phyloP scores from a whole-genome alignment of 257 asterid species.

The Misopates orontium region DNA sequence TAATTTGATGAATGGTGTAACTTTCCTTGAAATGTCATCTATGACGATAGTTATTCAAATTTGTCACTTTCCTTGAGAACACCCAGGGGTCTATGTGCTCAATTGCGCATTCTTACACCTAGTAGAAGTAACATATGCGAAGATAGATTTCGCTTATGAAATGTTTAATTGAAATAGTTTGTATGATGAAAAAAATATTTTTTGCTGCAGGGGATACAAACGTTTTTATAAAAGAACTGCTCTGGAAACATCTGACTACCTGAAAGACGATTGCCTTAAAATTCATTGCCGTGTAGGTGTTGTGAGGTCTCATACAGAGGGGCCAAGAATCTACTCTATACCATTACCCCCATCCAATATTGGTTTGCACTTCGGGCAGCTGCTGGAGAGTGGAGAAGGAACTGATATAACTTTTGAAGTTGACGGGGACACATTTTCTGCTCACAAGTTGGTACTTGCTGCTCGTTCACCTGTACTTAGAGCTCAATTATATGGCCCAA shows the following conservation, averaged over 20 bases:
- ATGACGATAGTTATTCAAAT: too few species aligned
- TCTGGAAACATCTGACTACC: slow-evolving; percentile 58
- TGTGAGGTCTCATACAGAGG: slow-evolving; percentile 43
- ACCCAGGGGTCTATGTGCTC: too few species aligned
- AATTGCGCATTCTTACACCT: too few species aligned
- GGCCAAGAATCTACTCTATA: slow-evolving; percentile 76
- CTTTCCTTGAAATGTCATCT: too few species aligned
- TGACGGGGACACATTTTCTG: slow-evolving; percentile 68
- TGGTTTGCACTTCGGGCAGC: slow-evolving; percentile 83
- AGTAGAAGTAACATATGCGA: too few species aligned
- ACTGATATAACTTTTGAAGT: slow-evolving; percentile 70
- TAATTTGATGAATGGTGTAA: too few species aligned
- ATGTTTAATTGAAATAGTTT: too few species aligned
- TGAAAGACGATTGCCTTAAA: slow-evolving; percentile 61
- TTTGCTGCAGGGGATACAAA: slow-evolving; percentile 54
- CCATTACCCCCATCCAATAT: slow-evolving; percentile 81
- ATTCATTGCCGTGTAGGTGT: slow-evolving; percentile 64
- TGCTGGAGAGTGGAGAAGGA: slow-evolving; percentile 75
- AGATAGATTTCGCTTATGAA: too few species aligned
- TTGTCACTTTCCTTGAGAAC: too few species aligned
- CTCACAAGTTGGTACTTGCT: slow-evolving; percentile 91
- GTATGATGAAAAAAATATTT: not conserved
- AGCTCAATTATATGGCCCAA: slow-evolving; percentile 93
- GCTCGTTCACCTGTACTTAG: slow-evolving; percentile 95
- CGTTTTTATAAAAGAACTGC: slow-evolving; percentile 52